A percentile compares a stretch with the other conserved stretches of the same genome.
phyloP scores from a whole-genome alignment of 495 filamentous ascomycete genomes.

The Saxophila tyrrhenica region DNA sequence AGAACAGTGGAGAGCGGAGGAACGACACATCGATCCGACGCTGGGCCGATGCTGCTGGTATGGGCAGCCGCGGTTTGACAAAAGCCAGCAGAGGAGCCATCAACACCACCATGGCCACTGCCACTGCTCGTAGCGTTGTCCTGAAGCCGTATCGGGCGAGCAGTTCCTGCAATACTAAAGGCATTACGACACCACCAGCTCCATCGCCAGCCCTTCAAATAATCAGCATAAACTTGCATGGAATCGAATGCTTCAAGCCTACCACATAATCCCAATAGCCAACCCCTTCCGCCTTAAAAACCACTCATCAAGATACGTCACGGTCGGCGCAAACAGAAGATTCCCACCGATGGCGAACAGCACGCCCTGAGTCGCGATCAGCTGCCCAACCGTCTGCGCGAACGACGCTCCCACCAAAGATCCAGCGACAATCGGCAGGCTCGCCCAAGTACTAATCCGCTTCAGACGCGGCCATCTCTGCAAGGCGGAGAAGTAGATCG shows the following conservation, averaged over 20 bases:
- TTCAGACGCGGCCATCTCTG: conserved; percentile 18
- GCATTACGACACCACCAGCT: conserved; percentile 29
- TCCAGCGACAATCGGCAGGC: conserved; percentile 24
- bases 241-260: background rate
- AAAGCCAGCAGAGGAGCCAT: conserved; percentile 45
- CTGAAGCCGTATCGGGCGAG: conserved; percentile 42
- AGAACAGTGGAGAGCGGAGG: conserved; percentile 15
- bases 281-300: conserved; percentile 40
- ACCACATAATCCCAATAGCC: conserved; percentile 42
- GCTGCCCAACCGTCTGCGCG: conserved; percentile 31
- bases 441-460: conserved; percentile 21
- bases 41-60: conserved; percentile 11
- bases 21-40: conserved; percentile 22
- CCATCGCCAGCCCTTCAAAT: conserved; percentile 35
- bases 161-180: conserved; percentile 27
- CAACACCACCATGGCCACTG: conserved; percentile 34
- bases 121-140: conserved; percentile 42
- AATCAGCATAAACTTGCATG: background rate
- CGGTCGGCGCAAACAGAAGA: conserved; percentile 37
- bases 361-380: conserved; percentile 43
- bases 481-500: conserved; percentile 29
- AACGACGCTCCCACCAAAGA: conserved; percentile 33
- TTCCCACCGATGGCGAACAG: conserved; percentile 38
- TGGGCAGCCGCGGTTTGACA: conserved; percentile 24
- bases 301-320: conserved; percentile 47